These are phyloP conservation scores for Neonectria faginata DNA, from an alignment of 2,329 filamentous ascomycete species.

Conservation along the genomic window DNA sequence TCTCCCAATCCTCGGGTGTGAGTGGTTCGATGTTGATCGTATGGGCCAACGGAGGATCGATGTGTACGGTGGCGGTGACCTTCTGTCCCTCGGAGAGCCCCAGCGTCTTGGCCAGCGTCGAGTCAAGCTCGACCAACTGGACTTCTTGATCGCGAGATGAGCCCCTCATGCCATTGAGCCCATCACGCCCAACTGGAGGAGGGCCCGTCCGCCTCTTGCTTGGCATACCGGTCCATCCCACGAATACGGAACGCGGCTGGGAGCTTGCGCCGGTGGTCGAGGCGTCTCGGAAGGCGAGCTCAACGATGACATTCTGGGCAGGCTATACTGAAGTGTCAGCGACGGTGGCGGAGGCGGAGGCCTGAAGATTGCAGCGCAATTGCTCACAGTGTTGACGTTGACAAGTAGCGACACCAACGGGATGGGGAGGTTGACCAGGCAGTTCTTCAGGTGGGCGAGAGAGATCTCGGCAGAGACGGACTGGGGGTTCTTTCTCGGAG, in stretches of 20 bases:
- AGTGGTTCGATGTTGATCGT: slow-evolving; percentile 97
- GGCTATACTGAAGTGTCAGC: slow-evolving; percentile 64
- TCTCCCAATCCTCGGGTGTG: slow-evolving; percentile 97
- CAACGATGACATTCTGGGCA: slow-evolving; percentile 95
- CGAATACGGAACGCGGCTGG: slow-evolving; percentile 78
- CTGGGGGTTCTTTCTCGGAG: slow-evolving; percentile 65
- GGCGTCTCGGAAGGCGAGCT: slow-evolving; percentile 77
- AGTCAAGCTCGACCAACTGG: slow-evolving; percentile 85
- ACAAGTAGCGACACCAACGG: slow-evolving; percentile 86
- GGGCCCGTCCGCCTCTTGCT: slow-evolving; percentile 85
- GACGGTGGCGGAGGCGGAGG: slow-evolving; percentile 28
- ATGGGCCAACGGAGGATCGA: slow-evolving; percentile 91
- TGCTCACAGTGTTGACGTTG: slow-evolving; percentile 86
- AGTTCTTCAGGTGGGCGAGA: slow-evolving; percentile 90
- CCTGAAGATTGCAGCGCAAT: slow-evolving; percentile 6
- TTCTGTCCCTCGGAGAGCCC: slow-evolving; percentile 86
- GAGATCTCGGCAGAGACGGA: slow-evolving; percentile 84
- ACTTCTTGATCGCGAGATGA: slow-evolving; percentile 80
- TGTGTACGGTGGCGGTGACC: slow-evolving; percentile 77
- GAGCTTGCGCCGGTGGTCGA: slow-evolving; percentile 61
- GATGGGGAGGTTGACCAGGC: slow-evolving; percentile 90
- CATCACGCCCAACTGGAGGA: slow-evolving; percentile 79
- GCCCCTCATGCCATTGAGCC: slow-evolving; percentile 70
- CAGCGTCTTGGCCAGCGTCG: slow-evolving; percentile 81
- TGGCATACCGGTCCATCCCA: slow-evolving; percentile 98